Conservation (phyloP, 345 rosid genomes). For the Cochlearia excelsa region DNA sequence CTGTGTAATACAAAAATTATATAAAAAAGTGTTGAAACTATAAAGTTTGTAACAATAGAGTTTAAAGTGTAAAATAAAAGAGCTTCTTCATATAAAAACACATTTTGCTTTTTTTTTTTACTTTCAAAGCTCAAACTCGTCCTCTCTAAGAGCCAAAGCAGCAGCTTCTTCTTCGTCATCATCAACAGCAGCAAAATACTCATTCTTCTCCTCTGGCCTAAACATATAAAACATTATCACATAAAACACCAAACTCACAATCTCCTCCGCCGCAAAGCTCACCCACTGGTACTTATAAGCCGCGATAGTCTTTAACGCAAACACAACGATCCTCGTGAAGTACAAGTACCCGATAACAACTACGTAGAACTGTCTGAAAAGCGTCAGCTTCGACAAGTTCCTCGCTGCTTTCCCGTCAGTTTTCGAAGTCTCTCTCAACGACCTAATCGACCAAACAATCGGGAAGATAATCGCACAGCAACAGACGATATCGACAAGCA, state of each 20-base stretch:
- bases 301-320: constrained; percentile 77
- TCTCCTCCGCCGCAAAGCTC: constrained; percentile 84
- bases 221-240: constrained; percentile 81
- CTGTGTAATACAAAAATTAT: too few species aligned
- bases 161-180: constrained; percentile 89
- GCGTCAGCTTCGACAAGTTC: constrained; percentile 76
- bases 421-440: constrained; percentile 80
- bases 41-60: too few species aligned
- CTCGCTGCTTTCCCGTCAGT: constrained; percentile 92
- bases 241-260: constrained; percentile 75
- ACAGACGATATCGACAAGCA: constrained; percentile 83
- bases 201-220: constrained; percentile 89
- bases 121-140: constrained; percentile 75
- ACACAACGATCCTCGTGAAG: constrained; percentile 88
- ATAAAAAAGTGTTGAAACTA: too few species aligned
- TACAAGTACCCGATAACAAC: constrained; percentile 87
- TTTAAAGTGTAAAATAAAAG: too few species aligned
- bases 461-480: constrained; percentile 97
- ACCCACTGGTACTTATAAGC: constrained; percentile 97
- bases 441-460: constrained; percentile 89
- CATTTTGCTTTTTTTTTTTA: neutral
- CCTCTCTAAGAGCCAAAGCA: constrained; percentile 66
- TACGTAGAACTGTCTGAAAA: constrained; percentile 87
- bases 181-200: constrained; percentile 68
- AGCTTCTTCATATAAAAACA: too few species aligned